These are phyloP conservation scores for Polyporus arcularius DNA, from an alignment of 768 basidiomycete genomes.

Conservation along the genomic window DNA sequence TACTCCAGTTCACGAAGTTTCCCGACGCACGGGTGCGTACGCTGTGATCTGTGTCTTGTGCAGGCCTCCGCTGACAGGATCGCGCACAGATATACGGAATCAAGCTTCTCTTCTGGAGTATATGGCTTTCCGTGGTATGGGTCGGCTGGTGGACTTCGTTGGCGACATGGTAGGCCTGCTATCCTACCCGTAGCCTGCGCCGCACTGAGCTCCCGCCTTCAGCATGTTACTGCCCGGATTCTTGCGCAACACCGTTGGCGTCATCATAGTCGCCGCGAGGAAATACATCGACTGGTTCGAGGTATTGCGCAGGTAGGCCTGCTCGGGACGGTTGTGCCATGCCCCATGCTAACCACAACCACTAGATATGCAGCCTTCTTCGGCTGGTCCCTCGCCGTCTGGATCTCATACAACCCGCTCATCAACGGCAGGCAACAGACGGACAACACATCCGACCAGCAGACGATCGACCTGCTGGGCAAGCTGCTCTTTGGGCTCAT, in stretches of 20 bases:
- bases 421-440: constrained; percentile 46
- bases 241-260: constrained; percentile 65
- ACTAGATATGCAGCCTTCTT: constrained; percentile 64
- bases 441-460: constrained; percentile 26
- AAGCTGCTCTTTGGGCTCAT: constrained; percentile 75
- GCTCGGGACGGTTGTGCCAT: too few relatives aligned
- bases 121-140: constrained; percentile 84
- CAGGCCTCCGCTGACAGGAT: background rate
- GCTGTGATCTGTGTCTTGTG: constrained; percentile 21
- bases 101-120: constrained; percentile 74
- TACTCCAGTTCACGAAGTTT: constrained; percentile 58
- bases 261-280: constrained; percentile 68
- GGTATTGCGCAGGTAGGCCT: constrained; percentile 56
- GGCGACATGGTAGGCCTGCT: constrained; percentile 56
- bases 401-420: constrained; percentile 75
- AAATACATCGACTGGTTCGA: constrained; percentile 81
- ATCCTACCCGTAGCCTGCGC: background rate
- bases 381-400: constrained; percentile 63
- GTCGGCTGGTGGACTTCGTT: constrained; percentile 80
- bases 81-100: constrained; percentile 57
- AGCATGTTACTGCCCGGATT: constrained; percentile 48
- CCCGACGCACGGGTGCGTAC: constrained; percentile 48
- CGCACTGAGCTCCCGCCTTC: background rate
- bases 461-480: constrained; percentile 45
- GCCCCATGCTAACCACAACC: too few relatives aligned